Base-by-base conservation (phyloP, 306 rosid genomes). In the Rosa multiflora region DNA sequence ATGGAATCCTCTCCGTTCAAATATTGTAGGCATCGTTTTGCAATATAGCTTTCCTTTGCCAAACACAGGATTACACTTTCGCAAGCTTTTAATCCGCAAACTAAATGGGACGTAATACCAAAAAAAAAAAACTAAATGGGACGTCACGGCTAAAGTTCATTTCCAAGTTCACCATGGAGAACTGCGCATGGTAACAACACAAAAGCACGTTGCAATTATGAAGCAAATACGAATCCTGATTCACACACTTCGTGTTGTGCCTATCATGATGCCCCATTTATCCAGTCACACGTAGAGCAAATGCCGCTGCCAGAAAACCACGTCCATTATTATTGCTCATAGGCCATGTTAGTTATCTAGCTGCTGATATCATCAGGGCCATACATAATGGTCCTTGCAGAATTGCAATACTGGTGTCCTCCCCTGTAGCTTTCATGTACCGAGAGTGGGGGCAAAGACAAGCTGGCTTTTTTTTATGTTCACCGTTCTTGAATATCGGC, bases 371-470 rank as follows among this genome's bases (percentile, higher is more conserved):
- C 67, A 83, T 71, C 69, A 68, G 58, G 40, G 64, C 74, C 74
- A 67, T 78, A 61, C 67, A 32, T 71, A 10, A 46, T 67, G 72
- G 72, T 67, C 72, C 70, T 59, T 8, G 42, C 48, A 18, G 47
- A 64, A 64, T 64, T 66, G 70, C 70, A 20, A 37, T 66, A 66
- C 70, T 17, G 70, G 44, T 32, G 43, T 35, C 70, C 70, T 35
- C 5, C 37, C 15, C 52, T 3, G 87, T 67, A 79, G 87, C 83
- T 86, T 84, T 83, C 90, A 79, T 84, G 89, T 70, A 77, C 89
- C 89, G 72, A 39, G 72, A 8, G 70, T 37, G 70, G 70, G 59
- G 70, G 23, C 23, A 66, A 26, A 37, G 72, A 18, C 49, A 67
- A 67, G 29, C 40, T 42, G 17, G 23, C 32, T 49, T 4, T 10